A percentile compares a stretch with the other conserved stretches of the same genome.
Evolutionary conservation across 2,329 filamentous ascomycete genomes (phyloP).

Genomic region (Phialocephala subalpina): DNA sequence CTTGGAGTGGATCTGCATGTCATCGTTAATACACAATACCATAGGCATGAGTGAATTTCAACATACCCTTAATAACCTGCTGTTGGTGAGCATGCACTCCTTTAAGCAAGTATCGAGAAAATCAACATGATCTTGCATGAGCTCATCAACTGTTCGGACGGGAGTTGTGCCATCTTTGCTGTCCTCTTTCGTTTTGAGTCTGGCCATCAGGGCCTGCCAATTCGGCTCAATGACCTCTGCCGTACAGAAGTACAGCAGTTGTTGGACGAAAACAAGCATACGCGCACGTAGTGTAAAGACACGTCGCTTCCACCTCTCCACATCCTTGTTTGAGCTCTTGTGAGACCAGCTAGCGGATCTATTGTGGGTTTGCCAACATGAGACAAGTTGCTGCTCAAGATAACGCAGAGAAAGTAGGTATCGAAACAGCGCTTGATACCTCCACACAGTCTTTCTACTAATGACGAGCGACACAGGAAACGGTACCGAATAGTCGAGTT

Average conservation of each 20-base stretch:
- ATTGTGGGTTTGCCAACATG: conserved; percentile 90
- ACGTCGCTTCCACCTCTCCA: conserved; percentile 92
- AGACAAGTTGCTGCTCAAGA: conserved; percentile 85
- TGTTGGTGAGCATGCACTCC: conserved; percentile 98
- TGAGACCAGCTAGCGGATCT: conserved; percentile 84
- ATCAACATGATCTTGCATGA: conserved; percentile 99
- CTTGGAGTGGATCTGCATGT: conserved; percentile 89
- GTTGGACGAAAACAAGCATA: conserved; percentile 97
- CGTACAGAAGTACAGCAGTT: conserved; percentile 95
- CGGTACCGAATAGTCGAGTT: conserved; percentile 92
- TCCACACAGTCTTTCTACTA: conserved; percentile 93
- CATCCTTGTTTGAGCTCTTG: conserved; percentile 72
- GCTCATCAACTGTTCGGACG: conserved; percentile 85
- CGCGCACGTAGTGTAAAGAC: conserved; percentile 91
- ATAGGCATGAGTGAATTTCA: not conserved
- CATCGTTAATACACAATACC: not conserved
- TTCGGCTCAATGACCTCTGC: conserved; percentile 98
- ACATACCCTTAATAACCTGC: conserved; percentile 84
- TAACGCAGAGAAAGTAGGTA: conserved; percentile 91
- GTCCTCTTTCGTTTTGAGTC: conserved; percentile 71
- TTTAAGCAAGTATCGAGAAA: conserved; percentile 98
- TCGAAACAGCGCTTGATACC: conserved; percentile 95
- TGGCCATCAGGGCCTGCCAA: conserved; percentile 93
- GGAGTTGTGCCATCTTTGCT: conserved; percentile 47
- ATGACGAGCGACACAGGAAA: conserved; percentile 97